A percentile compares a stretch with the other conserved stretches of the same genome.
Evolutionary conservation across 2,329 filamentous ascomycete genomes (phyloP).

Genomic region (Pseudofabraea citricarpa): DNA sequence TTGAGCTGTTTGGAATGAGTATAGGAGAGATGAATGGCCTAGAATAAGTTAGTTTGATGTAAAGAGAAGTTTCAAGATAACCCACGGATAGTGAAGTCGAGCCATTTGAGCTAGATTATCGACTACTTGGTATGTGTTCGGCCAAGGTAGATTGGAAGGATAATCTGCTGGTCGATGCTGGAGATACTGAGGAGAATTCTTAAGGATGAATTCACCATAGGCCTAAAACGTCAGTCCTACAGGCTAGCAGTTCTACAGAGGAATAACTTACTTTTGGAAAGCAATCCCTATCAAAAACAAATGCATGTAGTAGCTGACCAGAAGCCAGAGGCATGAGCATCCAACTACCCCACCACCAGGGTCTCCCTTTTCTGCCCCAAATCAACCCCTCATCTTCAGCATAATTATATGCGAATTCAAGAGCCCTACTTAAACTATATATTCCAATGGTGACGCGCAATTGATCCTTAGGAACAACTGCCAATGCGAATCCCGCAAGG

Average conservation of each 20-base stretch:
- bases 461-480: conserved; percentile 65
- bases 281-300: conserved; percentile 72
- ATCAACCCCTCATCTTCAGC: conserved; percentile 69
- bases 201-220: conserved; percentile 61
- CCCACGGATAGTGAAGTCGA: conserved; percentile 75
- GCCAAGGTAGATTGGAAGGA: conserved; percentile 67
- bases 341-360: conserved; percentile 85
- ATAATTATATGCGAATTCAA: conserved; percentile 84
- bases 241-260: too few species aligned
- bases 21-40: conserved; percentile 80
- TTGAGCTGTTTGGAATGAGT: conserved; percentile 69
- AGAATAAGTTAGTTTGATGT: conserved; percentile 10
- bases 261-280: conserved; percentile 51
- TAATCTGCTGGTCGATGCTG: conserved; percentile 66
- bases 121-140: conserved; percentile 67
- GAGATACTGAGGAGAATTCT: conserved; percentile 74
- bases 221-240: conserved; percentile 32
- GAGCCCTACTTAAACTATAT: conserved; percentile 72
- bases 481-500: conserved; percentile 77
- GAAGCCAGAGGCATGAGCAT: conserved; percentile 71
- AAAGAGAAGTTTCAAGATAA: conserved; percentile 18
- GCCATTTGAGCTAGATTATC: conserved; percentile 81
- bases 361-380: conserved; percentile 55
- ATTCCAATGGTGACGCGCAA: conserved; percentile 77
- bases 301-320: conserved; percentile 72